Conservation (phyloP, 148 eudicot genomes). For the Dysphania ambrosioides region DNA sequence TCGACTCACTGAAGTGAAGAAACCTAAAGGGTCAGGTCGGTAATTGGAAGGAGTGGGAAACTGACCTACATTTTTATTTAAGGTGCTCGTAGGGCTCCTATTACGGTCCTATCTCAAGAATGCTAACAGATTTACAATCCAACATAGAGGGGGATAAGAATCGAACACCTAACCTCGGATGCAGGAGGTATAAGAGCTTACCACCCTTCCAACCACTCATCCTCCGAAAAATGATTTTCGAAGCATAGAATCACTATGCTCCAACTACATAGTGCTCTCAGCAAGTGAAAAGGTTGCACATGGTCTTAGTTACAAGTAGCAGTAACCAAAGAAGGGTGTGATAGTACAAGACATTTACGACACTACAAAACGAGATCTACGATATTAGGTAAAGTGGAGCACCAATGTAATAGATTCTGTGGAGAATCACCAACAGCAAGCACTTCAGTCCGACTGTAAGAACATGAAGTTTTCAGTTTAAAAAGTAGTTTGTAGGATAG, state of each 20-base stretch:
- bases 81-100: too few relatives aligned
- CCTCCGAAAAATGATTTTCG: neutral
- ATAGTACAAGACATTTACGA: neutral
- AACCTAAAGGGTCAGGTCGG: neutral
- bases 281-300: slow-evolving; percentile 13
- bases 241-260: neutral
- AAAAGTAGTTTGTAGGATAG: slow-evolving; percentile 25
- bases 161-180: neutral
- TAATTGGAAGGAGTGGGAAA: neutral
- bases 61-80: neutral
- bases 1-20: neutral
- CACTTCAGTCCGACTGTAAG: slow-evolving; percentile 17
- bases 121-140: too few relatives aligned
- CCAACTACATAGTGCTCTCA: neutral
- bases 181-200: neutral
- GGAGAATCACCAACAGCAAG: slow-evolving; percentile 22
- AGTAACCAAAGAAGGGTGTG: slow-evolving; percentile 12
- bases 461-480: slow-evolving; percentile 37
- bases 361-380: slow-evolving; percentile 2
- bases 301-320: slow-evolving; percentile 1
- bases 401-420: slow-evolving; percentile 15
- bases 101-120: too few relatives aligned
- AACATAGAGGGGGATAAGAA: neutral
- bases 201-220: neutral
- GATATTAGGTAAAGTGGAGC: slow-evolving; percentile 19